Percentiles rank a stretch among this genome's conserved stretches.
These are phyloP conservation scores for Garcia nutans DNA, from an alignment of 345 rosid species.

Conservation along the genomic window DNA sequence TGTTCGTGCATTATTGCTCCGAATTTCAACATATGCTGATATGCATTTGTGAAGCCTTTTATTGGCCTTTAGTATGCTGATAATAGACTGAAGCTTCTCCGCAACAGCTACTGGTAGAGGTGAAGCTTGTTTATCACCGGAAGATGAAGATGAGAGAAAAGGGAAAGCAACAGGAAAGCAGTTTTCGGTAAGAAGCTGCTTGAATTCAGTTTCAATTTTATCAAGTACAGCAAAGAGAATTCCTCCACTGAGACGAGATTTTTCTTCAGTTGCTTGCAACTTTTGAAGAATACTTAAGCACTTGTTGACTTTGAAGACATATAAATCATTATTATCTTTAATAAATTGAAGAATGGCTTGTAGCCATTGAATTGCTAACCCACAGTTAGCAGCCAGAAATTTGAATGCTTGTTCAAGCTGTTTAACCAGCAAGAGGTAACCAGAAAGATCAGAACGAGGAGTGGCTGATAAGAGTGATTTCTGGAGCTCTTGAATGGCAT, in stretches of 20 bases:
- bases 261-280: constrained; percentile 38
- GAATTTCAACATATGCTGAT: constrained; percentile 36
- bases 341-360: constrained; percentile 48
- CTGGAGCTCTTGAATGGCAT: constrained; percentile 51
- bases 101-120: constrained; percentile 28
- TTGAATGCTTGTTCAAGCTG: constrained; percentile 59
- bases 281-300: constrained; percentile 42
- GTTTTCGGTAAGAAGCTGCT: constrained; percentile 44
- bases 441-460: constrained; percentile 28
- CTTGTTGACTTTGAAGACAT: constrained; percentile 40
- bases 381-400: constrained; percentile 63
- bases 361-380: constrained; percentile 71
- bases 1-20: constrained; percentile 36
- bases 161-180: constrained; percentile 21
- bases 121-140: constrained; percentile 10
- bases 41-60: constrained; percentile 38
- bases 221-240: constrained; percentile 42
- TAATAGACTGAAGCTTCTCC: constrained; percentile 48
- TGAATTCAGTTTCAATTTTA: constrained; percentile 53
- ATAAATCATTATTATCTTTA: constrained; percentile 41
- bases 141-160: background rate
- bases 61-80: constrained; percentile 39
- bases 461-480: constrained; percentile 31
- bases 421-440: constrained; percentile 47
- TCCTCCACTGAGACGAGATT: constrained; percentile 46